Conservation (phyloP, 73 alveolate genomes). For the Halteria grandinella region DNA sequence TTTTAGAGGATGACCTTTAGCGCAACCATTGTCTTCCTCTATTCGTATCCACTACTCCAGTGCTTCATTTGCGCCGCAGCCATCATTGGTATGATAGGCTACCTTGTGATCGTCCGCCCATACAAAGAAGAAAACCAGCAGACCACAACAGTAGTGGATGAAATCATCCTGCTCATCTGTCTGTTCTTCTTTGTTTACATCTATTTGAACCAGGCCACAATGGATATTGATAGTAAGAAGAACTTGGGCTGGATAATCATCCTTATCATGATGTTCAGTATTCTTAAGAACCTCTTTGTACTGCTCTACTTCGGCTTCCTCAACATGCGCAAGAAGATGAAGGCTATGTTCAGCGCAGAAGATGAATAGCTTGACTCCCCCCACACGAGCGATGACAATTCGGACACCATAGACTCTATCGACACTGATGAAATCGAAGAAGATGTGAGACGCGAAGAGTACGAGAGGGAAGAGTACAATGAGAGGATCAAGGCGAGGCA, state of each 20-base stretch:
- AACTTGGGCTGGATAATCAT: conserved; percentile 14
- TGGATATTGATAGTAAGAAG: neutral
- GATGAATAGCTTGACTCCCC: neutral
- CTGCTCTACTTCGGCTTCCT: neutral
- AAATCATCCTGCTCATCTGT: neutral
- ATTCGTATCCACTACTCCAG: conserved; percentile 27
- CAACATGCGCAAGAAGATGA: neutral
- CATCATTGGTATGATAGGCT: neutral
- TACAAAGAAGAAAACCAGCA: conserved; percentile 9
- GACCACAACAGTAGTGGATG: conserved; percentile 13
- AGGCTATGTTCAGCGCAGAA: conserved; percentile 2
- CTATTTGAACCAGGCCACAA: neutral
- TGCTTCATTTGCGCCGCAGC: neutral
- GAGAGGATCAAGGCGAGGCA: too few species aligned
- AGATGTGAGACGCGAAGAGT: too few species aligned
- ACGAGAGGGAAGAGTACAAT: too few species aligned
- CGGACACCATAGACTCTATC: too few species aligned
- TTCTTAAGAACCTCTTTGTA: conserved; percentile 2
- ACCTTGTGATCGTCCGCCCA: neutral
- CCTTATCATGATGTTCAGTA: neutral
- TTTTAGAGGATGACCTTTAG: neutral
- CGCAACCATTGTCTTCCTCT: conserved; percentile 27
- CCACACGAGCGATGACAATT: conserved; percentile 1
- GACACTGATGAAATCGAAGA: too few species aligned
- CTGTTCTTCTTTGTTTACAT: neutral